phyloP scores from a whole-genome alignment of 2,329 filamentous ascomycete species.

The Nothophoma quercina region DNA sequence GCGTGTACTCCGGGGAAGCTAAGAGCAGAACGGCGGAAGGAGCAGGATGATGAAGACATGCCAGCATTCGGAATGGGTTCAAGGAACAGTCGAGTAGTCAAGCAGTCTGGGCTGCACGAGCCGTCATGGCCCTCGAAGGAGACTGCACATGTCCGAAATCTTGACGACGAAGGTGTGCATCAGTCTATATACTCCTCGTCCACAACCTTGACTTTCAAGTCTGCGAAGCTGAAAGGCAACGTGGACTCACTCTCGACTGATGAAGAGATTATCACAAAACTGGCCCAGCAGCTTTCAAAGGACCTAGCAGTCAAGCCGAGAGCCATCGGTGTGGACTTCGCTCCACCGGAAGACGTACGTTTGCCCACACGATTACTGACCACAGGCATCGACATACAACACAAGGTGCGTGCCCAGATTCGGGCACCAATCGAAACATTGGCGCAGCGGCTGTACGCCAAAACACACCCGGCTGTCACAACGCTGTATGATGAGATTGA shows the following conservation, averaged over 20 bases:
- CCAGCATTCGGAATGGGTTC: slow-evolving; percentile 31
- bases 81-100: slow-evolving; percentile 52
- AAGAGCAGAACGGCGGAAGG: slow-evolving; percentile 40
- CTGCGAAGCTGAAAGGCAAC: slow-evolving; percentile 52
- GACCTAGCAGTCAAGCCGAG: neutral
- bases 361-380: slow-evolving; percentile 48
- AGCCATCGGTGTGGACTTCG: slow-evolving; percentile 18
- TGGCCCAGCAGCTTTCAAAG: slow-evolving; percentile 30
- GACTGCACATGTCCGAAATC: slow-evolving; percentile 55
- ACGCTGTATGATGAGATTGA: slow-evolving; percentile 68
- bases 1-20: slow-evolving; percentile 59
- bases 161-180: slow-evolving; percentile 10
- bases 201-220: slow-evolving; percentile 14
- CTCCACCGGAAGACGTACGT: slow-evolving; percentile 35
- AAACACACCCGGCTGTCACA: slow-evolving; percentile 65
- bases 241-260: slow-evolving; percentile 28
- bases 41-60: slow-evolving; percentile 22
- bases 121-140: slow-evolving; percentile 76
- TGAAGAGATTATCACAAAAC: slow-evolving; percentile 36
- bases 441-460: slow-evolving; percentile 1
- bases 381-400: slow-evolving; percentile 51
- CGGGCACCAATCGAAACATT: slow-evolving; percentile 18
- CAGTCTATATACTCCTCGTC: neutral
- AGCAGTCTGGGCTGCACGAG: slow-evolving; percentile 70
- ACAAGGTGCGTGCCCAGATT: slow-evolving; percentile 42